A percentile compares a stretch with the other conserved stretches of the same genome.
Evolutionary conservation across 2,329 filamentous ascomycete genomes (phyloP).

Genomic region (Balansia obtecta): DNA sequence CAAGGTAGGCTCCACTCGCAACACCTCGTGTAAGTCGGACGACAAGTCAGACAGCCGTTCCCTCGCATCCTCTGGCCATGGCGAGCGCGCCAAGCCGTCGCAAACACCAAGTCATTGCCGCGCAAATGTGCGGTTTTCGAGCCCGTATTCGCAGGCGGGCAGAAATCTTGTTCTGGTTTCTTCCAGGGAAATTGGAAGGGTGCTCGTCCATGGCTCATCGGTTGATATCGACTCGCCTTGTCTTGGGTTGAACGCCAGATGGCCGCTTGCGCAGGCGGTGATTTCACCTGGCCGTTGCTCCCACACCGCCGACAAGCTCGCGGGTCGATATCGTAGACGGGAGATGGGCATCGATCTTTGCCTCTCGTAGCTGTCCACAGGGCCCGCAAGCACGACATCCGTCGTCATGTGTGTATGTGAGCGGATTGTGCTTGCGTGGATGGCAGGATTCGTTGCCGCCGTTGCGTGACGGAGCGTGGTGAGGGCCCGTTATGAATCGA

Average conservation of each 20-base stretch:
- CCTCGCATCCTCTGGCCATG: not conserved
- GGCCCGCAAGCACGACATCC: too few relatives aligned
- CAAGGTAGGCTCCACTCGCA: not conserved
- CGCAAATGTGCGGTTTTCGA: not conserved
- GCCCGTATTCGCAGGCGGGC: not conserved
- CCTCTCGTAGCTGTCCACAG: too few relatives aligned
- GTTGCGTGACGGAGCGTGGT: too few relatives aligned
- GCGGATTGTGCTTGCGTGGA: too few relatives aligned
- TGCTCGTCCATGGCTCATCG: not conserved
- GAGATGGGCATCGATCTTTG: too few relatives aligned
- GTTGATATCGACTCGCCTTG: conserved; percentile 3
- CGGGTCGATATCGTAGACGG: not conserved
- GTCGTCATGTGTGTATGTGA: too few relatives aligned
- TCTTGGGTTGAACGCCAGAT: not conserved
- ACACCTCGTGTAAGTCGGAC: conserved; percentile 8
- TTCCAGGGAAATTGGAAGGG: not conserved
- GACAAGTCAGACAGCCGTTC: conserved; percentile 1
- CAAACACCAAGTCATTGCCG: not conserved
- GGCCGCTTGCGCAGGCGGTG: not conserved
- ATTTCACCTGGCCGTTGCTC: not conserved
- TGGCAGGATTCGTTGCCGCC: too few relatives aligned
- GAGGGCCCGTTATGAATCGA: too few relatives aligned
- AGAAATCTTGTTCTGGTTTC: not conserved
- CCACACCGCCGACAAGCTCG: not conserved
- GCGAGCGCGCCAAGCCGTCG: conserved; percentile 2